Evolutionary conservation across 1,284 basidiomycete genomes (phyloP), one percentile per base, ranked within the genome.

Genomic region (Lentinus polychrous): DNA sequence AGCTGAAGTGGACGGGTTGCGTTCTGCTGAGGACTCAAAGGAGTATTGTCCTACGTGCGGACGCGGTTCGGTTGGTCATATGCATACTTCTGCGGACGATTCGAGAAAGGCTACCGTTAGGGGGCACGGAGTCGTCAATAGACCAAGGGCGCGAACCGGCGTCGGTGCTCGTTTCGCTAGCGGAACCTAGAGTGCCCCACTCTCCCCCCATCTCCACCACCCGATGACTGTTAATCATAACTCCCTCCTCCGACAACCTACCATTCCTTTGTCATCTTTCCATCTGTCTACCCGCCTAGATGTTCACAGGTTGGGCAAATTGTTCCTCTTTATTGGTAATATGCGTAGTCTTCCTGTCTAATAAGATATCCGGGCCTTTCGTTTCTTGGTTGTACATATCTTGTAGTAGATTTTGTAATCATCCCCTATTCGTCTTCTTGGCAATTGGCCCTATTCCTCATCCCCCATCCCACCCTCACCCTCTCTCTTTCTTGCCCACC

Each of bases 131-230:
- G 71, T 88, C 11, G 72, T 89, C 41, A 76, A 88, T 60, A 70
- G 87, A 49, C 82, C 83, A 1, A 72, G 86, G 57, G 80, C 78
- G 43, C 76, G 77, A 45, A 84, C 81, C 15, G 81, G 81, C n/a
- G 69, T 69, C 8, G 66, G 75, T 36, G 69, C 79, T 40, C 78
- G 83, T 24, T 85, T 85, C 60, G 79, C 73, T 15, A 78, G 72
- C 52, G 71, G 68, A 33, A 66, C 74, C 33, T 74, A 66, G 62
- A 52, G 15, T 36, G 33, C 39, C 24, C 5, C 46, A 11, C 3
- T 18, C 14, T n/a, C n/a, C n/a, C 17, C 22, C 48, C 24, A 12
- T 43, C 18, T 33, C 32, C 42, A 35, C 24, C 18, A 32, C 31
- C 37, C 14, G 17, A 15, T 37, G 12, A n/a, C 31, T 33, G 15